phyloP scores from a whole-genome alignment of 2,329 filamentous ascomycete species.

The Penicillium vulpinum region DNA sequence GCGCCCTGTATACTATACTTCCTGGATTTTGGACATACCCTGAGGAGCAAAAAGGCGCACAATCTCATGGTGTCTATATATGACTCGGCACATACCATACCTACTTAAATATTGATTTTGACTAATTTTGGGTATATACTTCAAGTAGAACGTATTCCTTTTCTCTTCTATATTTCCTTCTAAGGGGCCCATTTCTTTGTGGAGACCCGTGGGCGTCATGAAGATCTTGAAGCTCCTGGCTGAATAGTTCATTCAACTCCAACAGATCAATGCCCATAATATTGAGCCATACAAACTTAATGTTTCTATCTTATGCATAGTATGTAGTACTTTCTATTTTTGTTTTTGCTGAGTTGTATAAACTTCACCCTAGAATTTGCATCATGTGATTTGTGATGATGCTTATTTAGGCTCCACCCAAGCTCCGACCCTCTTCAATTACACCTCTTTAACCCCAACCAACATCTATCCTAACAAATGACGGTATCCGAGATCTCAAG shows the following conservation, averaged over 20 bases:
- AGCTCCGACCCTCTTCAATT: conserved; percentile 12
- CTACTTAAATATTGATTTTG: background rate
- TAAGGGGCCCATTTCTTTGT: background rate
- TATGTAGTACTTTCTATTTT: background rate
- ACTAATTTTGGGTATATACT: background rate
- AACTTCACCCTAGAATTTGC: background rate
- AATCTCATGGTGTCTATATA: conserved; percentile 8
- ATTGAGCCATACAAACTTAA: background rate
- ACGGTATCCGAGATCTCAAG: background rate
- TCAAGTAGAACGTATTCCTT: background rate
- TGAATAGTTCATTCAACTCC: background rate
- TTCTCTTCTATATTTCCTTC: background rate
- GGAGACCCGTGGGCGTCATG: too few relatives aligned
- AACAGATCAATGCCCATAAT: background rate
- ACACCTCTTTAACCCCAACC: background rate
- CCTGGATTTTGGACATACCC: conserved; percentile 23
- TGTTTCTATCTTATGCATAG: background rate
- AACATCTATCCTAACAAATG: background rate
- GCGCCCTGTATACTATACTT: conserved; percentile 19
- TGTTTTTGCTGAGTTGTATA: too few relatives aligned
- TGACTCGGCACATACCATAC: conserved; percentile 15
- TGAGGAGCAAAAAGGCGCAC: conserved; percentile 16
- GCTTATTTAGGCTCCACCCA: conserved; percentile 14
- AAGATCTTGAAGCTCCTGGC: too few relatives aligned
- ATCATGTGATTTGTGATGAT: conserved; percentile 13